Conservation (phyloP, 345 rosid genomes). For the Iberis pinnata region DNA sequence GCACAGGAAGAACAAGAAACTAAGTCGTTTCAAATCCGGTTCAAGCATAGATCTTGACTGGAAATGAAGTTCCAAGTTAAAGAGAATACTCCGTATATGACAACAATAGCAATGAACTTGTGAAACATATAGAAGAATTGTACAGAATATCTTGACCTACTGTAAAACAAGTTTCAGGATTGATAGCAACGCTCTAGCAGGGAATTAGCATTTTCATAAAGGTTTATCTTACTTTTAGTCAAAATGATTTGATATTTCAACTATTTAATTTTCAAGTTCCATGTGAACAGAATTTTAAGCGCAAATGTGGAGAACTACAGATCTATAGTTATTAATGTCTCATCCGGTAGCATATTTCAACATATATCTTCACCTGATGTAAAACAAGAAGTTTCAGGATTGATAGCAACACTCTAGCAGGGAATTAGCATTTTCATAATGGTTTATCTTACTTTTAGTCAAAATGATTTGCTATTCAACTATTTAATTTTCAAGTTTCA, state of each 20-base stretch:
- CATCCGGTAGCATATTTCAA: too few species aligned
- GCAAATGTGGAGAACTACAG: too few species aligned
- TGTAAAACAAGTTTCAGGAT: conserved; percentile 9
- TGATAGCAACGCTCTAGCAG: conserved; percentile 1
- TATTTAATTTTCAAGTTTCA: too few species aligned
- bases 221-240: too few species aligned
- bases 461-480: too few species aligned
- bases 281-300: too few species aligned
- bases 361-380: not conserved
- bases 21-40: conserved; percentile 6
- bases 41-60: conserved; percentile 14
- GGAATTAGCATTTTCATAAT: not conserved
- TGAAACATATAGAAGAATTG: not conserved
- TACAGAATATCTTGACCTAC: not conserved
- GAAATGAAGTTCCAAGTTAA: conserved; percentile 10
- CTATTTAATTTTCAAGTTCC: too few species aligned
- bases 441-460: too few species aligned
- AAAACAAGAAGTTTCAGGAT: conserved; percentile 10
- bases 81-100: conserved; percentile 1
- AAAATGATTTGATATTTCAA: too few species aligned
- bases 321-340: too few species aligned
- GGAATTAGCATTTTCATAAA: not conserved
- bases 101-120: not conserved
- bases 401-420: conserved; percentile 2
- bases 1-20: conserved; percentile 12